A percentile compares a stretch with the other conserved stretches of the same genome.
These are phyloP conservation scores for Aulographum hederae DNA, from an alignment of 2,329 filamentous ascomycete genomes.

Conservation along the genomic window DNA sequence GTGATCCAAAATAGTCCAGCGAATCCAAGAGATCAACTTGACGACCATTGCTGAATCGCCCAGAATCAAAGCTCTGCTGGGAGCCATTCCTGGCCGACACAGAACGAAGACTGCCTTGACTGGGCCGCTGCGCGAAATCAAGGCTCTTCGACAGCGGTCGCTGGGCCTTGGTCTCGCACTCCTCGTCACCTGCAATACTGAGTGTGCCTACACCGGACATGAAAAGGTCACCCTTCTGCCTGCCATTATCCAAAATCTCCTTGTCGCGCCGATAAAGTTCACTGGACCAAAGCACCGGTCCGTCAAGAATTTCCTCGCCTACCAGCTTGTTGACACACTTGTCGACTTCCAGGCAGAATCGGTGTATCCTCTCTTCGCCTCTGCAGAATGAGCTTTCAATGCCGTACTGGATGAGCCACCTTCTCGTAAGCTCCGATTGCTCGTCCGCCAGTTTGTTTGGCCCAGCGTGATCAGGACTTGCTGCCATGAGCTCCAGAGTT, in stretches of 20 bases:
- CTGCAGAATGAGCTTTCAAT: conserved; percentile 91
- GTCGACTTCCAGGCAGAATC: conserved; percentile 80
- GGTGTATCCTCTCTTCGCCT: conserved; percentile 86
- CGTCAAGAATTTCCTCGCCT: conserved; percentile 66
- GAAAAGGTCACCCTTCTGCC: conserved; percentile 29
- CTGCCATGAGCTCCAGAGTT: conserved; percentile 72
- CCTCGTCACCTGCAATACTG: conserved; percentile 29
- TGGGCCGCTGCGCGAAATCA: conserved; percentile 11
- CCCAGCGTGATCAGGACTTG: conserved; percentile 65
- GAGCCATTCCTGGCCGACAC: conserved; percentile 42
- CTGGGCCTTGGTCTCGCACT: conserved; percentile 15
- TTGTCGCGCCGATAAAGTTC: conserved; percentile 71
- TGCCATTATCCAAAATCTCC: conserved; percentile 33
- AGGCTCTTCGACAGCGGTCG: conserved; percentile 6
- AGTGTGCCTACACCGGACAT: conserved; percentile 26
- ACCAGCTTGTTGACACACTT: conserved; percentile 72
- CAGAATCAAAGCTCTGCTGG: conserved; percentile 49
- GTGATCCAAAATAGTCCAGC: conserved; percentile 50
- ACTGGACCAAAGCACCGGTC: conserved; percentile 82
- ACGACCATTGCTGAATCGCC: conserved; percentile 37
- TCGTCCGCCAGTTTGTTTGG: conserved; percentile 94
- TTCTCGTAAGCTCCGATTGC: conserved; percentile 66
- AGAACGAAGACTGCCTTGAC: conserved; percentile 11
- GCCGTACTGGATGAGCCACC: conserved; percentile 64
- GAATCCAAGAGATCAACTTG: conserved; percentile 48